Evolutionary conservation across 108 stramenopile genomes (phyloP).

Genomic region (Heterococcus sp.): DNA sequence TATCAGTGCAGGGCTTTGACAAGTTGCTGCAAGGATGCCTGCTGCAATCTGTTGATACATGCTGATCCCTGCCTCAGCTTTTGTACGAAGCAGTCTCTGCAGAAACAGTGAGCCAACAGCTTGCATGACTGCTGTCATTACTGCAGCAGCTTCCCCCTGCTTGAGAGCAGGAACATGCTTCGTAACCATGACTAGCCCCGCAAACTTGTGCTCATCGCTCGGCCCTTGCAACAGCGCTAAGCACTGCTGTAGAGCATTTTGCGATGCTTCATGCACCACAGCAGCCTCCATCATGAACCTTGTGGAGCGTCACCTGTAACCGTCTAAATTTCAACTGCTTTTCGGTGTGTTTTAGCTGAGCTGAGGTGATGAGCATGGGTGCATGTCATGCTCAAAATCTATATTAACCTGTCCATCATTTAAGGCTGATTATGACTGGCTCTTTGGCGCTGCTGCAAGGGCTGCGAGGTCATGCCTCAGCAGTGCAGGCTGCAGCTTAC

Average conservation of each 20-base stretch:
- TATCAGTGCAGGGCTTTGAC: background rate
- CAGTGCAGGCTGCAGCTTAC: too few relatives aligned
- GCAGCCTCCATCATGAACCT: too few relatives aligned
- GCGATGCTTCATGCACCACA: too few relatives aligned
- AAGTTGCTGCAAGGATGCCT: constrained; percentile 17
- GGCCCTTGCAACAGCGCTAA: constrained; percentile 37
- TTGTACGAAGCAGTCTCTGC: constrained; percentile 29
- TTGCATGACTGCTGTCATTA: background rate
- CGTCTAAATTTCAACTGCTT: too few relatives aligned
- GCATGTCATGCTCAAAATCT: too few relatives aligned
- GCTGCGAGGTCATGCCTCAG: too few relatives aligned
- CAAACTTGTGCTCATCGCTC: constrained; percentile 51
- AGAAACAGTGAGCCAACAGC: constrained; percentile 22
- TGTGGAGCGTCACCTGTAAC: too few relatives aligned
- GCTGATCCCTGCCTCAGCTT: background rate
- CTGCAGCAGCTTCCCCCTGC: background rate
- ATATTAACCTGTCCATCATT: too few relatives aligned
- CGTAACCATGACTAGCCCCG: constrained; percentile 43
- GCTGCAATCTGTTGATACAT: constrained; percentile 29
- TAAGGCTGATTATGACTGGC: too few relatives aligned
- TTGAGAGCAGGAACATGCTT: constrained; percentile 42
- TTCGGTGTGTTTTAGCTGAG: too few relatives aligned
- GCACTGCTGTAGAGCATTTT: constrained; percentile 40
- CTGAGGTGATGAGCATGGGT: too few relatives aligned
- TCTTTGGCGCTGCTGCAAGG: too few relatives aligned